Evolutionary conservation across 75 land plant species (phyloP).

Genomic region (Pinus tabuliformis): DNA sequence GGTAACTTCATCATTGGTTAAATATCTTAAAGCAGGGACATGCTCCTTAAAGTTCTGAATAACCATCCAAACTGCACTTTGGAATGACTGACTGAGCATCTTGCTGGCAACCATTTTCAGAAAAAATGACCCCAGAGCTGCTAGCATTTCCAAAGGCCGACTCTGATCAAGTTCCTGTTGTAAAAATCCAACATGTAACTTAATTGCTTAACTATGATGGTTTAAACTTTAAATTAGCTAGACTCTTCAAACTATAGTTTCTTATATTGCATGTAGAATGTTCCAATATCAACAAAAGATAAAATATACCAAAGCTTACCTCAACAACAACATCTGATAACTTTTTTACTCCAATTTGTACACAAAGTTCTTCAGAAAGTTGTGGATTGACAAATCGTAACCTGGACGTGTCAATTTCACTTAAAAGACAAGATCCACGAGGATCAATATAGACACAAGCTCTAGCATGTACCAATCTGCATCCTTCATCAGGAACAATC

Average conservation of each 20-base stretch:
- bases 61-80: slow-evolving; percentile 50
- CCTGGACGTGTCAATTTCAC: slow-evolving; percentile 72
- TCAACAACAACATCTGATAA: slow-evolving; percentile 85
- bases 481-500: slow-evolving; percentile 87
- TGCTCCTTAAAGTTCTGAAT: slow-evolving; percentile 28
- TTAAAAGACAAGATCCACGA: slow-evolving; percentile 58
- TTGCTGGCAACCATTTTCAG: slow-evolving; percentile 37
- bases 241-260: slow-evolving; percentile 1
- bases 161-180: slow-evolving; percentile 69
- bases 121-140: slow-evolving; percentile 45
- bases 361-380: slow-evolving; percentile 56
- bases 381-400: slow-evolving; percentile 85
- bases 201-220: not conserved
- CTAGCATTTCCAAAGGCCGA: slow-evolving; percentile 42
- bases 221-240: not conserved
- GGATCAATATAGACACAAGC: slow-evolving; percentile 91
- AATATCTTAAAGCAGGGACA: slow-evolving; percentile 25
- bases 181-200: not conserved
- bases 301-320: slow-evolving; percentile 38
- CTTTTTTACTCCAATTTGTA: slow-evolving; percentile 70
- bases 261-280: not conserved
- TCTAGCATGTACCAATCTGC: slow-evolving; percentile 83
- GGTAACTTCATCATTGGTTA: slow-evolving; percentile 27
- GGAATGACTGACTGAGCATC: slow-evolving; percentile 57
- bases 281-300: not conserved